phyloP scores from a whole-genome alignment of 768 basidiomycete genomes.

The Leccinum fibrillosum region DNA sequence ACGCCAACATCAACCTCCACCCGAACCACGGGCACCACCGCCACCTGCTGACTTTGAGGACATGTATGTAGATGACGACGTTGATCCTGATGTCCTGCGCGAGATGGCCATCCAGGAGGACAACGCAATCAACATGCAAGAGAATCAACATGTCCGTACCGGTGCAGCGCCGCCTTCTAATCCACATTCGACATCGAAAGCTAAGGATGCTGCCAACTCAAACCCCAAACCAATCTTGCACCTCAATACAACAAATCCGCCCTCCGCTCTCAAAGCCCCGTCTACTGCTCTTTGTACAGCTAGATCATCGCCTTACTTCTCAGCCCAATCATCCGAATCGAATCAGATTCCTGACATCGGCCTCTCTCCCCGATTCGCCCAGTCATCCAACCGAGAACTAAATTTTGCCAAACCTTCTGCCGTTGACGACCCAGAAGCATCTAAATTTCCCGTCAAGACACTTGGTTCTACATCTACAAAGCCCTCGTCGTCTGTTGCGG shows the following conservation, averaged over 20 bases:
- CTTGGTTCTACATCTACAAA: constrained; percentile 11
- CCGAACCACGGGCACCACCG: constrained; percentile 4
- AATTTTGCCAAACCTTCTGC: constrained; percentile 28
- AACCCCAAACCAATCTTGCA: not conserved
- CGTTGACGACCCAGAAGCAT: constrained; percentile 29
- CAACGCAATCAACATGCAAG: constrained; percentile 5
- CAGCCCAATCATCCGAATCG: constrained; percentile 2
- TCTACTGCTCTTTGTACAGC: constrained; percentile 4
- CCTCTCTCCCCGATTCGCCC: constrained; percentile 29
- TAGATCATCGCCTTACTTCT: constrained; percentile 22
- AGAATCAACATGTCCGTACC: not conserved
- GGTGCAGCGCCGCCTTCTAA: not conserved
- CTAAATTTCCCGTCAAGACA: constrained; percentile 4
- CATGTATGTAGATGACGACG: constrained; percentile 25
- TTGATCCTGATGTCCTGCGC: constrained; percentile 29
- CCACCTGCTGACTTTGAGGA: constrained; percentile 18
- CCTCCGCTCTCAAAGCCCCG: constrained; percentile 9
- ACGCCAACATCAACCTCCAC: constrained; percentile 11
- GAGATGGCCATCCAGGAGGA: constrained; percentile 22
- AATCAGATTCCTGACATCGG: constrained; percentile 24
- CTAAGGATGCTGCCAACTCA: not conserved
- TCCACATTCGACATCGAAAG: constrained; percentile 3
- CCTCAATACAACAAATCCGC: not conserved
- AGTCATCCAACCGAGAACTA: constrained; percentile 13
- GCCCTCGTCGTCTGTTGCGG: not conserved